These are phyloP conservation scores for Spergularia azorica DNA, from an alignment of 179 eudicot genomes.

Conservation along the genomic window DNA sequence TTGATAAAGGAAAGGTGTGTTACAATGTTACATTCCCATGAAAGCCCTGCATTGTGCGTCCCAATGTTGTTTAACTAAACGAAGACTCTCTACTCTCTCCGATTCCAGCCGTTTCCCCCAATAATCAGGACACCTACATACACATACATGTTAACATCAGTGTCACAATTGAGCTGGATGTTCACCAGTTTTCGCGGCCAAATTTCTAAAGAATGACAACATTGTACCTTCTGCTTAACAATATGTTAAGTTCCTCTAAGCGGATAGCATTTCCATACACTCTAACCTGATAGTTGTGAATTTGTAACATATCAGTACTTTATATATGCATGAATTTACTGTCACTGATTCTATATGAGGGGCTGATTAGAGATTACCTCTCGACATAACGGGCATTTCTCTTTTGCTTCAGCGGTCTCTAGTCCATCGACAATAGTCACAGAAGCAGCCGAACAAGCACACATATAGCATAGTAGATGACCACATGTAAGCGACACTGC, in stretches of 20 bases:
- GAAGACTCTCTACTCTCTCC: constrained; percentile 59
- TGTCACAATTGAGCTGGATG: not conserved
- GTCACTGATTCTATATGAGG: too few species aligned
- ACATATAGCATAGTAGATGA: constrained; percentile 70
- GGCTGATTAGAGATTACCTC: constrained; percentile 34
- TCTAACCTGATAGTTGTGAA: constrained; percentile 35
- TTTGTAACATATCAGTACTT: too few species aligned
- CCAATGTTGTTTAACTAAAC: constrained; percentile 72
- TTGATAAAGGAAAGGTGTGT: not conserved
- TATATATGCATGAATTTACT: too few species aligned
- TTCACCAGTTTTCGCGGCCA: not conserved
- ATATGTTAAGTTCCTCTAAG: constrained; percentile 60
- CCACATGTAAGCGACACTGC: constrained; percentile 73
- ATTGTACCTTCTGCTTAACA: constrained; percentile 50
- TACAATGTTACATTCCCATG: constrained; percentile 10
- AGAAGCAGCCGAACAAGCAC: constrained; percentile 82
- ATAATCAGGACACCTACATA: constrained; percentile 56
- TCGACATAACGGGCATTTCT: constrained; percentile 74
- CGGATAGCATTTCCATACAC: constrained; percentile 55
- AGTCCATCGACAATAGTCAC: constrained; percentile 76
- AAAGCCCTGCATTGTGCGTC: constrained; percentile 39
- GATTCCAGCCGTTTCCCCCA: constrained; percentile 60
- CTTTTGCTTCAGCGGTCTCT: constrained; percentile 41
- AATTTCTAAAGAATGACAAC: not conserved
- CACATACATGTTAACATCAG: not conserved